Evolutionary conservation across 2,329 filamentous ascomycete species (phyloP).

Genomic region (Colletotrichum sp.): DNA sequence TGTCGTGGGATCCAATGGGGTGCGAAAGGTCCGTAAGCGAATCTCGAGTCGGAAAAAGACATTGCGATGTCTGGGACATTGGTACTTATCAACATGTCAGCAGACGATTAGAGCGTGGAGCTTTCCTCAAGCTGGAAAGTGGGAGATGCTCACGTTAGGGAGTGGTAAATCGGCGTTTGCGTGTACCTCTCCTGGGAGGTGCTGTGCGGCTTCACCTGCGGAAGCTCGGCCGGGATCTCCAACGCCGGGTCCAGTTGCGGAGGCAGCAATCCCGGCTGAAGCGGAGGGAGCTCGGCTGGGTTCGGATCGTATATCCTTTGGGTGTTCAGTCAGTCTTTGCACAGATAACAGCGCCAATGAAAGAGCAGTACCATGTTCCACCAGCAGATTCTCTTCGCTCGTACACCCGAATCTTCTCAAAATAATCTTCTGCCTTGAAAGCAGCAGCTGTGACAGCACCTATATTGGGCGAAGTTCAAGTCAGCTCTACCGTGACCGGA

Average conservation of each 20-base stretch:
- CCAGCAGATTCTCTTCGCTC: slow-evolving; percentile 47
- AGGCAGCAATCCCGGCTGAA: slow-evolving; percentile 49
- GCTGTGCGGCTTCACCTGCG: slow-evolving; percentile 42
- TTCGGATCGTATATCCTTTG: slow-evolving; percentile 57
- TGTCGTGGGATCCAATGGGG: slow-evolving; percentile 60
- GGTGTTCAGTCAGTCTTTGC: background rate
- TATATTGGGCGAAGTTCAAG: slow-evolving; percentile 21
- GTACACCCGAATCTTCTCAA: slow-evolving; percentile 46
- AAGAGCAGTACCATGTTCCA: slow-evolving; percentile 45
- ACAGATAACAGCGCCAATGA: background rate
- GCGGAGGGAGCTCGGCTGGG: slow-evolving; percentile 35
- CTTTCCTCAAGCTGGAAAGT: background rate
- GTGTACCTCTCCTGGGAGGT: slow-evolving; percentile 46
- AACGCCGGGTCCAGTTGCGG: slow-evolving; percentile 51
- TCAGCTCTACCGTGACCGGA: background rate
- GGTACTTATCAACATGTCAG: slow-evolving; percentile 38
- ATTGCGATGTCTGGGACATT: slow-evolving; percentile 63
- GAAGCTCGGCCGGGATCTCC: slow-evolving; percentile 46
- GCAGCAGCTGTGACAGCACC: slow-evolving; percentile 54
- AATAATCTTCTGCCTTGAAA: slow-evolving; percentile 48
- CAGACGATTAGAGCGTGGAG: rapidly evolving
- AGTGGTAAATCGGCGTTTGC: slow-evolving; percentile 56
- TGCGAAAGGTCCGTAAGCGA: slow-evolving; percentile 61
- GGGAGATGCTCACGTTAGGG: slow-evolving; percentile 47
- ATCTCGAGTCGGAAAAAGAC: slow-evolving; percentile 57